These are phyloP conservation scores for Claviceps paspali DNA, from an alignment of 2,329 filamentous ascomycete species.

Conservation along the genomic window DNA sequence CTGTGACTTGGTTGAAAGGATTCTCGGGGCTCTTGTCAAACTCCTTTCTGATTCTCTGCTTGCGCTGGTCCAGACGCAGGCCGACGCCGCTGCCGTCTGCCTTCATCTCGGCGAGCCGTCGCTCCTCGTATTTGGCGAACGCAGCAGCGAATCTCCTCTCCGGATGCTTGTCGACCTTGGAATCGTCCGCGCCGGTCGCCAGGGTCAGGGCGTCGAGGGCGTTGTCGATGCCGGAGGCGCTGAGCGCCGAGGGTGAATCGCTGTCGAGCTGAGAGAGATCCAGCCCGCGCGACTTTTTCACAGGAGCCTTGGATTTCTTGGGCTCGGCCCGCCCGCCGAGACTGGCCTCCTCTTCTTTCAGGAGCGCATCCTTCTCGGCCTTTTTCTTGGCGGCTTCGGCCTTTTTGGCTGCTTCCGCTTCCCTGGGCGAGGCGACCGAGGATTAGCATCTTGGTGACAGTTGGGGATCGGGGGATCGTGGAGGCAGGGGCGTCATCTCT, in stretches of 20 bases:
- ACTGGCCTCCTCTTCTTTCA: conserved; percentile 67
- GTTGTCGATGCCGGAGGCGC: conserved; percentile 82
- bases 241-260: conserved; percentile 46
- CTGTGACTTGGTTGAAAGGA: conserved; percentile 77
- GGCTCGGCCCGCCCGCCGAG: conserved; percentile 40
- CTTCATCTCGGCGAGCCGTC: conserved; percentile 72
- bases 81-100: conserved; percentile 58
- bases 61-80: conserved; percentile 67
- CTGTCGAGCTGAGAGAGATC: conserved; percentile 62
- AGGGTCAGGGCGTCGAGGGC: conserved; percentile 75
- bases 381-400: conserved; percentile 82
- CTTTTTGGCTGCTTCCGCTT: conserved; percentile 44
- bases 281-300: conserved; percentile 56
- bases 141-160: conserved; percentile 80
- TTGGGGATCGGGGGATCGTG: not conserved
- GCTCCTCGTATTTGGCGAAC: conserved; percentile 67
- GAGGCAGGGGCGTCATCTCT: conserved; percentile 4
- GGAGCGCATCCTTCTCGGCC: conserved; percentile 72
- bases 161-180: conserved; percentile 76
- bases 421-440: conserved; percentile 12
- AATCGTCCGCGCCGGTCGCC: conserved; percentile 33
- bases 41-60: conserved; percentile 74
- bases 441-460: not conserved
- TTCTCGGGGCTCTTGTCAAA: conserved; percentile 93
- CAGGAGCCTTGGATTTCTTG: conserved; percentile 53